phyloP scores from a whole-genome alignment of 768 basidiomycete genomes.

The Artomyces pyxidatus region DNA sequence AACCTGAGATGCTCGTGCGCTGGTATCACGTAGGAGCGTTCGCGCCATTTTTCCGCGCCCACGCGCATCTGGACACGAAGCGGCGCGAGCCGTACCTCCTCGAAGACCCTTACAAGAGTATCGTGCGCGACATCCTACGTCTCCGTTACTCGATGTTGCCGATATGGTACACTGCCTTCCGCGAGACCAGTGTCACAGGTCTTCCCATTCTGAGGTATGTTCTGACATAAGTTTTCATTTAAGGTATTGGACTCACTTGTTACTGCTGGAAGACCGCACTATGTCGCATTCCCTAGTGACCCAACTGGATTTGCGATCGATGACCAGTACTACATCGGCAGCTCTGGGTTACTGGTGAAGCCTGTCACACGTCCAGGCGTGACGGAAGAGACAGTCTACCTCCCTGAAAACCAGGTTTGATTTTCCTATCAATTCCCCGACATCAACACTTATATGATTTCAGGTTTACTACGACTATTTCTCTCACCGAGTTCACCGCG shows the following conservation, averaged over 20 bases:
- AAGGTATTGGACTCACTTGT: not conserved
- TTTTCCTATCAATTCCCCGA: too few species aligned
- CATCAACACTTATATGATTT: too few species aligned
- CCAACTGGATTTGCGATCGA: slow-evolving; percentile 79
- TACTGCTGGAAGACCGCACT: slow-evolving; percentile 69
- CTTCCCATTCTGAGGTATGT: slow-evolving; percentile 74
- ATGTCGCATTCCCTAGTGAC: slow-evolving; percentile 88
- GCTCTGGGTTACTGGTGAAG: slow-evolving; percentile 84
- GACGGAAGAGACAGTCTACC: slow-evolving; percentile 66
- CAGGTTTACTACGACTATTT: slow-evolving; percentile 96
- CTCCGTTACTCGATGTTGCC: slow-evolving; percentile 84
- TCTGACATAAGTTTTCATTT: not conserved
- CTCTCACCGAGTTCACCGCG: slow-evolving; percentile 57
- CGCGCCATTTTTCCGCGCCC: slow-evolving; percentile 96
- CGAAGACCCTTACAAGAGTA: slow-evolving; percentile 82
- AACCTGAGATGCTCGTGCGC: slow-evolving; percentile 87
- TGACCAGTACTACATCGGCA: slow-evolving; percentile 90
- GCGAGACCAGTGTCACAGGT: slow-evolving; percentile 75
- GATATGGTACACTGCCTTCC: slow-evolving; percentile 97
- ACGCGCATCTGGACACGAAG: slow-evolving; percentile 97
- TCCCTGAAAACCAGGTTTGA: slow-evolving; percentile 86
- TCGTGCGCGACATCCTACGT: slow-evolving; percentile 69
- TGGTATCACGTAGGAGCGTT: slow-evolving; percentile 98
- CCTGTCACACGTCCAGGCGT: slow-evolving; percentile 75
- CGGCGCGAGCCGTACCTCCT: slow-evolving; percentile 92